Base-by-base conservation (phyloP, 495 filamentous ascomycete genomes). In the Aspergillus sclerotioniger region DNA sequence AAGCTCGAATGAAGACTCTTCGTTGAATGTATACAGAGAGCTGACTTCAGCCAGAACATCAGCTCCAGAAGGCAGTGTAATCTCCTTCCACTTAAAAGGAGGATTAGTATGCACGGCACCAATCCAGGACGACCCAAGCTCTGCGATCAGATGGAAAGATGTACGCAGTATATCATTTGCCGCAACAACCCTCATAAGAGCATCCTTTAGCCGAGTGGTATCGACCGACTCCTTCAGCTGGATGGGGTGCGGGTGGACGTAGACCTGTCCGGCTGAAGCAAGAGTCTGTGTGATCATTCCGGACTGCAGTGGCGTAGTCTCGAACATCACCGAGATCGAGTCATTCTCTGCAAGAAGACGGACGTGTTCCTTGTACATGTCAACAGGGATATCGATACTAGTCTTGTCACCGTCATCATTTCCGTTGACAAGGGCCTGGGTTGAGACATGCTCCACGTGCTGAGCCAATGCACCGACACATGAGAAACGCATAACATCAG, bases 291-390 rank as follows among this genome's bases (percentile, higher is more conserved):
- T 81, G 49, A 92, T 83, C 77, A 94, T 90, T 0, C 87, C 90
- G 50, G 89, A 80, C 62, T 94, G 90, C 7, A 92, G 67, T 0
- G 89, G 79, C 0, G 89, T 90, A 60, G 88, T 90, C 10, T 87
- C 87, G 16, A 82, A 82, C 28, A 91, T 82, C 3, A 84, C 83
- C 0, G 86, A 85, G 8, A 94, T 85, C 0, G 88, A 91, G 65
- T 92, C 90, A 7, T 52, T 10, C 0, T 54, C 47, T 3, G 47
- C 17, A 32, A 66, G 62, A 21, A 59, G 53, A 12, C 53, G 58
- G 20, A 65, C 46, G 31, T 61, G 31, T 17, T 58, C 54, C 16
- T 44, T 43, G 47, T 66, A 62, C 1, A 20, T 21, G 3, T 59
- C 54, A 17, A 62, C 54, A 20, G 62, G 53, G 8, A 64, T 59